Conservation (phyloP, 768 basidiomycete species). For the Naematelia aurantialba region DNA sequence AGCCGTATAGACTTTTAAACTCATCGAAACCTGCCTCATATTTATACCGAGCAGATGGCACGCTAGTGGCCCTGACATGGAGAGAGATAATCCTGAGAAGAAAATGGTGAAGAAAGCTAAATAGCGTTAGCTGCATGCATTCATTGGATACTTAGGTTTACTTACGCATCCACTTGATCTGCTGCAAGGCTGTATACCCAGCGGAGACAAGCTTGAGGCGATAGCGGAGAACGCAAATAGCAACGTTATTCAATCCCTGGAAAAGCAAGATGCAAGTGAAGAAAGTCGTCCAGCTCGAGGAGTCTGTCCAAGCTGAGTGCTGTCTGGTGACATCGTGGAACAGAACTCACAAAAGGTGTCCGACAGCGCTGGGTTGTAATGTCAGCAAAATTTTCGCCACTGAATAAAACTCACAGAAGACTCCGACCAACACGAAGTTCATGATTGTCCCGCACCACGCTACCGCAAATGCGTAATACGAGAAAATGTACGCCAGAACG, state of each 20-base stretch:
- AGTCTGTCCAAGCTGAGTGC: too few relatives aligned
- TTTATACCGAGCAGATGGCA: slow-evolving; percentile 62
- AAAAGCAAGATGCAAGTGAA: slow-evolving; percentile 67
- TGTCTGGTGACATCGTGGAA: too few relatives aligned
- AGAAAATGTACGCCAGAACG: slow-evolving; percentile 57
- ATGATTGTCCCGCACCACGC: slow-evolving; percentile 62
- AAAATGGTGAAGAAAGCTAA: slow-evolving; percentile 64
- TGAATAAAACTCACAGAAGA: too few relatives aligned
- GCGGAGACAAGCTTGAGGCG: slow-evolving; percentile 19
- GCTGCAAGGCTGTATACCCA: slow-evolving; percentile 19
- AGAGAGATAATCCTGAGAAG: slow-evolving; percentile 62
- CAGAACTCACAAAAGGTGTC: too few relatives aligned
- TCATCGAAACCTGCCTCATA: too few relatives aligned
- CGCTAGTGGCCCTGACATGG: slow-evolving; percentile 60
- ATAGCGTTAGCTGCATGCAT: slow-evolving; percentile 57
- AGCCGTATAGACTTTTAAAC: too few relatives aligned
- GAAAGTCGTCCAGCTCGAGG: slow-evolving; percentile 66
- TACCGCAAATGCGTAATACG: slow-evolving; percentile 57
- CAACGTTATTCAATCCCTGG: slow-evolving; percentile 64
- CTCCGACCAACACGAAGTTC: slow-evolving; percentile 70
- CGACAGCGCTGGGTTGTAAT: too few relatives aligned
- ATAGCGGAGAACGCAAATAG: slow-evolving; percentile 48
- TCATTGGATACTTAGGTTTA: slow-evolving; percentile 60
- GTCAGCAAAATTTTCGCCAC: too few relatives aligned
- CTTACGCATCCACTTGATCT: slow-evolving; percentile 62